Percentiles rank a stretch among this genome's conserved stretches.
These are phyloP conservation scores for Falciphora oryzae DNA, from an alignment of 2,329 filamentous ascomycete genomes.

Conservation along the genomic window DNA sequence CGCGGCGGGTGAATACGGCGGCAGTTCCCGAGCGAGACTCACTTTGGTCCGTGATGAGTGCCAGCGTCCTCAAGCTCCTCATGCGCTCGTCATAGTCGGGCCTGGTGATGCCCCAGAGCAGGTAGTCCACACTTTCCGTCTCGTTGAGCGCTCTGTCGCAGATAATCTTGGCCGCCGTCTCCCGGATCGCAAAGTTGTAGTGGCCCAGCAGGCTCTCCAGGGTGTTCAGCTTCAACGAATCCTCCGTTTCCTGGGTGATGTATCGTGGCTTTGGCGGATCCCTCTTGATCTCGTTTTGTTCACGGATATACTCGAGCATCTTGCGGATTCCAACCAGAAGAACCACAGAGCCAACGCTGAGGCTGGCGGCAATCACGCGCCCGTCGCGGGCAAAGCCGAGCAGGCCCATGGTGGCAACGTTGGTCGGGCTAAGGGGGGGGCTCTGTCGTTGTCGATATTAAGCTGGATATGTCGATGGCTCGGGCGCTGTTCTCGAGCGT, in stretches of 20 bases:
- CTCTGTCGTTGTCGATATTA: not conserved
- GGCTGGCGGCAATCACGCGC: constrained; percentile 45
- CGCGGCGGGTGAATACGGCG: constrained; percentile 15
- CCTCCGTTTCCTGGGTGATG: constrained; percentile 70
- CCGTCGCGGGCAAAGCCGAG: constrained; percentile 41
- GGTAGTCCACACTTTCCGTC: constrained; percentile 37
- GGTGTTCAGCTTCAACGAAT: constrained; percentile 60
- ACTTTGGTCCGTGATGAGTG: constrained; percentile 47
- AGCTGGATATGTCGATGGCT: not conserved
- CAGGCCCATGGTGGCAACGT: constrained; percentile 32
- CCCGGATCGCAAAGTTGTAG: constrained; percentile 66
- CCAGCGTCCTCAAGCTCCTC: constrained; percentile 49
- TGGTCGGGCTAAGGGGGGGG: too few relatives aligned
- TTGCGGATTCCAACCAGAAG: constrained; percentile 52
- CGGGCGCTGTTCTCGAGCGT: not conserved
- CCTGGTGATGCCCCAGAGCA: constrained; percentile 54
- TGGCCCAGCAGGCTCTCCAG: constrained; percentile 62
- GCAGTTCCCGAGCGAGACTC: constrained; percentile 19
- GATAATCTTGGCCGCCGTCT: constrained; percentile 57
- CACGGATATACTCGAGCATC: constrained; percentile 53
- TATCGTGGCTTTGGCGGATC: constrained; percentile 62
- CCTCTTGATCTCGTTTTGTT: constrained; percentile 61
- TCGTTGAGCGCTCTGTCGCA: constrained; percentile 56
- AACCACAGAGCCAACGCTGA: constrained; percentile 53
- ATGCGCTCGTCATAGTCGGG: constrained; percentile 55